A percentile compares a stretch with the other conserved stretches of the same genome.
Evolutionary conservation across 2,329 filamentous ascomycete genomes (phyloP).

Genomic region (Penicillium sp.): DNA sequence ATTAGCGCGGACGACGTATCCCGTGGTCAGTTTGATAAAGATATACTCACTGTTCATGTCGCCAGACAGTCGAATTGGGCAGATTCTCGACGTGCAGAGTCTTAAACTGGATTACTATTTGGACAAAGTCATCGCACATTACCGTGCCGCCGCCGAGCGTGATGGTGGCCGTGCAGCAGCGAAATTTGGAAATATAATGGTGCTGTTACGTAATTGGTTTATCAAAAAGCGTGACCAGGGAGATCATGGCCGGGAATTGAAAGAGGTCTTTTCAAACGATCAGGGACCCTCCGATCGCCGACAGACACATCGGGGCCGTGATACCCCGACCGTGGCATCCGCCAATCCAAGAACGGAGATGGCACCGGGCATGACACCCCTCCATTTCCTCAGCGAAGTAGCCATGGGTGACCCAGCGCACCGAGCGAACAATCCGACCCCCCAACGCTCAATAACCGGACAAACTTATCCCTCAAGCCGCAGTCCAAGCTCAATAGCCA

Average conservation of each 20-base stretch:
- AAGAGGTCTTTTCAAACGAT: conserved; percentile 22
- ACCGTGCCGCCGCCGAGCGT: conserved; percentile 61
- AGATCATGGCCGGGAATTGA: conserved; percentile 27
- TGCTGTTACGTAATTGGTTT: conserved; percentile 71
- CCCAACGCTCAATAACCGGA: neutral
- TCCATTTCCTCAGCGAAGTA: conserved; percentile 43
- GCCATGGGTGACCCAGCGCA: conserved; percentile 36
- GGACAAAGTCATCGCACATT: conserved; percentile 66
- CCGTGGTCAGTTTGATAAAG: conserved; percentile 70
- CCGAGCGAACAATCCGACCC: conserved; percentile 1
- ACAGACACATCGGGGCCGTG: neutral
- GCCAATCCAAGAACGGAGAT: conserved; percentile 1
- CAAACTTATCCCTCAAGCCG: neutral
- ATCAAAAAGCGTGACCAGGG: conserved; percentile 44
- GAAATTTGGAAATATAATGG: conserved; percentile 69
- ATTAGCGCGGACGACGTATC: conserved; percentile 70
- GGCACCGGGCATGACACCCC: conserved; percentile 31
- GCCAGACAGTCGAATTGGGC: conserved; percentile 64
- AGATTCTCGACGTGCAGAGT: conserved; percentile 65
- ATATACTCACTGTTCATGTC: conserved; percentile 67
- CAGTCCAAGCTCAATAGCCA: conserved; percentile 2
- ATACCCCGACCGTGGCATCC: neutral
- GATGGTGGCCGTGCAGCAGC: conserved; percentile 64
- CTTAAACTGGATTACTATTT: conserved; percentile 67
- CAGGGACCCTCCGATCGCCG: conserved; percentile 1